phyloP scores from a whole-genome alignment of 208 protist genomes.

The Spongospora subterranea region DNA sequence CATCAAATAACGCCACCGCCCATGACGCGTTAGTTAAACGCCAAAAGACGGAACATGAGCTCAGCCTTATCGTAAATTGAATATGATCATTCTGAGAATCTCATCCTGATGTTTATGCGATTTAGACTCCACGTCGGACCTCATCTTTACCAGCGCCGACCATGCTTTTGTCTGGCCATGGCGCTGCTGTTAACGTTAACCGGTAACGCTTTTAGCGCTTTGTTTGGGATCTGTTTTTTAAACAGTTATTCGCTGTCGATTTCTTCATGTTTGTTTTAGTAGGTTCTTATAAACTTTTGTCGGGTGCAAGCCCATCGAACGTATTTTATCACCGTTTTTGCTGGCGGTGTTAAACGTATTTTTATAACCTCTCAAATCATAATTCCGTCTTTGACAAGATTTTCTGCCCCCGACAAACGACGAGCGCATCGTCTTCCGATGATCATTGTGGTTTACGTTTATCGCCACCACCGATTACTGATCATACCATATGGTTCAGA shows the following conservation, averaged over 20 bases:
- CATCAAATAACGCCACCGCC: not conserved
- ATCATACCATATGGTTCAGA: not conserved
- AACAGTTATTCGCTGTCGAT: no score
- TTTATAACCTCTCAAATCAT: no score
- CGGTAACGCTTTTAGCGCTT: not conserved
- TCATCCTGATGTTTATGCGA: not conserved
- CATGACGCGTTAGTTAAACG: not conserved
- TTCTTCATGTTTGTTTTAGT: no score
- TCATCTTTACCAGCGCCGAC: slow-evolving; percentile 76
- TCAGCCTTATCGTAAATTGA: not conserved
- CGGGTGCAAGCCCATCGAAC: no score
- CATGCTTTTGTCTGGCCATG: slow-evolving; percentile 76
- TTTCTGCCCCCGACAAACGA: no score
- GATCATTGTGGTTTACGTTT: no score
- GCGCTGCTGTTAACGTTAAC: slow-evolving; percentile 57
- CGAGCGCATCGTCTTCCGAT: no score
- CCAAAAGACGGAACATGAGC: not conserved
- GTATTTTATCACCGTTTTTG: no score
- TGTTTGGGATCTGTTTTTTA: not conserved
- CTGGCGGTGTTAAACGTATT: no score
- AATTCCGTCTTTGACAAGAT: no score
- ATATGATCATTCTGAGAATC: not conserved
- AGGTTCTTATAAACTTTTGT: no score
- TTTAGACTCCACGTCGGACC: slow-evolving; percentile 67
- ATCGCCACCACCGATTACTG: no score